Conservation (phyloP, 345 rosid genomes). For the Carallia pectinifolia region DNA sequence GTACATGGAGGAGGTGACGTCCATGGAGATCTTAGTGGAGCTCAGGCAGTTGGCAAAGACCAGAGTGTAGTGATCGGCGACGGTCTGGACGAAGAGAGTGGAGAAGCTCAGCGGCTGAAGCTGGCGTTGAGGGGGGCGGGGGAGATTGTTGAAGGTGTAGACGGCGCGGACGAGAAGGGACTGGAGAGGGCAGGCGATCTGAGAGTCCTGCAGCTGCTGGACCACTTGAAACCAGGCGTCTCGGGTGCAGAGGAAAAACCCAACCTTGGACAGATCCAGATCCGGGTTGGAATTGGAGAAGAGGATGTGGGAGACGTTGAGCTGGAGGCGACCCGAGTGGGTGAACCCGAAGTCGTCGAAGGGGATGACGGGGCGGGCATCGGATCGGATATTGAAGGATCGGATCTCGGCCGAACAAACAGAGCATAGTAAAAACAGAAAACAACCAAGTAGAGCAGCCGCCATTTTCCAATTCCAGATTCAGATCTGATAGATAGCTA, state of each 20-base stretch:
- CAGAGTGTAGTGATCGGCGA: constrained; percentile 77
- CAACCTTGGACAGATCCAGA: constrained; percentile 63
- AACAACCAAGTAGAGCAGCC: constrained; percentile 5
- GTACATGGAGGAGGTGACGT: constrained; percentile 77
- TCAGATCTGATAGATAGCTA: no score
- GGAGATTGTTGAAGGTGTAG: constrained; percentile 57
- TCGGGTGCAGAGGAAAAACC: constrained; percentile 91
- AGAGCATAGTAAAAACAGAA: constrained; percentile 20
- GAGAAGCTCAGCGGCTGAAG: constrained; percentile 17
- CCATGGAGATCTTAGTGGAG: constrained; percentile 62
- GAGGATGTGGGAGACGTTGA: constrained; percentile 52
- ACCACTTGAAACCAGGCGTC: constrained; percentile 82
- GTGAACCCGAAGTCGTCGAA: constrained; percentile 91
- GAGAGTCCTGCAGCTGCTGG: constrained; percentile 68
- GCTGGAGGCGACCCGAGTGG: constrained; percentile 79
- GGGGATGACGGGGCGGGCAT: constrained; percentile 64
- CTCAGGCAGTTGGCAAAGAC: constrained; percentile 83
- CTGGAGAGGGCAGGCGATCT: constrained; percentile 72
- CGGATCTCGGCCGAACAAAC: constrained; percentile 64
- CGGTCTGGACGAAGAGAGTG: constrained; percentile 26
- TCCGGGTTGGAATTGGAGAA: constrained; percentile 56
- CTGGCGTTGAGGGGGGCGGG: constrained; percentile 26
- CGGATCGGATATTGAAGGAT: constrained; percentile 66
- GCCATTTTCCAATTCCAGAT: no score
- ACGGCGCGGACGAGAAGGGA: constrained; percentile 59